A percentile compares a stretch with the other conserved stretches of the same genome.
phyloP scores from a whole-genome alignment of 768 basidiomycete genomes.

The Mycena galericulata region DNA sequence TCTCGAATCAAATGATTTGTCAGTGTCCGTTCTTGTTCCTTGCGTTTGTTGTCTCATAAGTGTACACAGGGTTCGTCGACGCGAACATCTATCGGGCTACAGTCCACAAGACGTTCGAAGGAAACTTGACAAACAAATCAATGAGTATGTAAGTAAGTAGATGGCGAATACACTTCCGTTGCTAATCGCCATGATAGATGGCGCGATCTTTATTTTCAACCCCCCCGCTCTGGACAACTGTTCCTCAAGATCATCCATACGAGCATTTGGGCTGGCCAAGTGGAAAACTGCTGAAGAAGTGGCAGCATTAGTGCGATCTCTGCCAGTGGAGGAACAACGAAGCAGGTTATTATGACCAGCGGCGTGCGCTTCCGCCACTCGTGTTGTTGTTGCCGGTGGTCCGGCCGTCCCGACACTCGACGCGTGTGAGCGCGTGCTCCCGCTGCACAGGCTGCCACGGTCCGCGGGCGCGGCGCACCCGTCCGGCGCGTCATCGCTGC shows the following conservation, averaged over 20 bases:
- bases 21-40: conserved; percentile 36
- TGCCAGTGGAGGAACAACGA: conserved; percentile 99
- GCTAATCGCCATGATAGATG: conserved; percentile 60
- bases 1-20: conserved; percentile 99
- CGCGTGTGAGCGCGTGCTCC: conserved; percentile 19
- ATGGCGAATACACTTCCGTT: background rate
- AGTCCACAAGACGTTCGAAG: conserved; percentile 99
- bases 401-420: conserved; percentile 20
- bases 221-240: conserved; percentile 96
- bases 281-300: conserved; percentile 99
- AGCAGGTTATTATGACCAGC: conserved; percentile 91
- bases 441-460: conserved; percentile 20
- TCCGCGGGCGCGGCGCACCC: background rate
- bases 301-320: conserved; percentile 94
- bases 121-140: conserved; percentile 99
- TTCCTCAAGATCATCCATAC: conserved; percentile 99
- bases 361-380: background rate
- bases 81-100: conserved; percentile 99
- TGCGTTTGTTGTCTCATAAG: background rate
- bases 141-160: conserved; percentile 87
- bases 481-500: no score
- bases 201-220: conserved; percentile 99
- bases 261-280: conserved; percentile 99
- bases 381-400: background rate
- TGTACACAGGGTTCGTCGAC: conserved; percentile 90